Percentiles rank a stretch among this genome's conserved stretches.
These are phyloP conservation scores for Fomitiporia mediterranea DNA, from an alignment of 1,284 basidiomycete species.

Conservation along the genomic window DNA sequence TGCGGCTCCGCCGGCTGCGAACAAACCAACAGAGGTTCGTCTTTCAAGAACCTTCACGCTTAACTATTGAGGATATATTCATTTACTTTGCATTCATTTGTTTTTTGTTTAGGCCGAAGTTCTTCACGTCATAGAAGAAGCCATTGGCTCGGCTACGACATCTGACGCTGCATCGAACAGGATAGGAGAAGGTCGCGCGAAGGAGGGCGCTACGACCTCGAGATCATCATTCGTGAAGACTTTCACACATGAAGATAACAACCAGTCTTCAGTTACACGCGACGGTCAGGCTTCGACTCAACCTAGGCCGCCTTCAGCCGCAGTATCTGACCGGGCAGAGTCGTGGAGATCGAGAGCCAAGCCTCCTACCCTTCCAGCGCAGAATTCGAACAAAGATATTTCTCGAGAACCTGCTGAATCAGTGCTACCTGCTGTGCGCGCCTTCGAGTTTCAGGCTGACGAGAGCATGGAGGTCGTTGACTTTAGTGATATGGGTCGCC, in stretches of 20 bases:
- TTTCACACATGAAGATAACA: neutral
- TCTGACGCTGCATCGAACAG: neutral
- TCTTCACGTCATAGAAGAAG: conserved; percentile 19
- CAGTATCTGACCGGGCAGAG: conserved; percentile 39
- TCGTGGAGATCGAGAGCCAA: conserved; percentile 60
- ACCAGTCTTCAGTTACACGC: neutral
- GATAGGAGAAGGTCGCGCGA: neutral
- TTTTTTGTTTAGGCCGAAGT: conserved; percentile 18
- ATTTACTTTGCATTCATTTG: neutral
- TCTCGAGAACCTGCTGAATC: neutral
- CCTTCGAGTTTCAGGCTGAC: conserved; percentile 32
- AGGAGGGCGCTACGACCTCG: neutral
- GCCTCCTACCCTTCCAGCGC: conserved; percentile 30
- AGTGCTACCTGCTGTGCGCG: conserved; percentile 10
- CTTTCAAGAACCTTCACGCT: neutral
- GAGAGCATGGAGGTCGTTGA: conserved; percentile 72
- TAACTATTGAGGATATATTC: neutral
- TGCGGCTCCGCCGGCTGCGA: neutral
- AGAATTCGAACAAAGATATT: conserved; percentile 23
- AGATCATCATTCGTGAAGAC: neutral
- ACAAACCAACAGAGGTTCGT: conserved; percentile 23
- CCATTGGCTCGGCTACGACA: conserved; percentile 4
- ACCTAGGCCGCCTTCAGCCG: conserved; percentile 21
- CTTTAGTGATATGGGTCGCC: conserved; percentile 68
- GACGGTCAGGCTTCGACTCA: conserved; percentile 24